Conservation (phyloP, 1,284 basidiomycete species). For the Nidula niveotomentosa region DNA sequence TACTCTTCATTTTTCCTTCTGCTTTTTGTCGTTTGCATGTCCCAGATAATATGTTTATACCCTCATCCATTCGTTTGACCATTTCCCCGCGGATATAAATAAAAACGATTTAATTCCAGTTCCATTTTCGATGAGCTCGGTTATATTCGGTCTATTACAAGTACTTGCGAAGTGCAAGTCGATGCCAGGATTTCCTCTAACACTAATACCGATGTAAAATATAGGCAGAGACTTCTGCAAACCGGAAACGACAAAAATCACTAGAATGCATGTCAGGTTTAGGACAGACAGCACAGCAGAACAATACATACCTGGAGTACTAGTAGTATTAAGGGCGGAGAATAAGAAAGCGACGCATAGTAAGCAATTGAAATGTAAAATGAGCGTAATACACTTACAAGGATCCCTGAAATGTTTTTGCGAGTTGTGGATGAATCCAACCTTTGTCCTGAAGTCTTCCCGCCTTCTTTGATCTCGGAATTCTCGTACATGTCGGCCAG, state of each 20-base stretch:
- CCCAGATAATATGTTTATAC: conserved; percentile 13
- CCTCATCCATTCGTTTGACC: not conserved
- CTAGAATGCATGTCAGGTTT: too few relatives aligned
- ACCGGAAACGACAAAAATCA: too few relatives aligned
- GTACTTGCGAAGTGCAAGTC: too few relatives aligned
- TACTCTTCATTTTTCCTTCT: conserved; percentile 7
- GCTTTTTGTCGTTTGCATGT: conserved; percentile 2
- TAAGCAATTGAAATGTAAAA: not conserved
- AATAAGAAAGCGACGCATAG: not conserved
- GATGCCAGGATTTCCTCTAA: too few relatives aligned
- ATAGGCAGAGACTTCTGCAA: too few relatives aligned
- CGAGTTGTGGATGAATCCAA: conserved; percentile 77
- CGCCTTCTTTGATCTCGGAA: conserved; percentile 80
- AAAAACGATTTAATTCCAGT: too few relatives aligned
- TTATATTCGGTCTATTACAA: too few relatives aligned
- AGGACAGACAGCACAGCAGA: too few relatives aligned
- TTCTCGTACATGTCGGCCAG: conserved; percentile 84
- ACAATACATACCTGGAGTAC: conserved; percentile 14
- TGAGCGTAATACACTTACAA: conserved; percentile 28
- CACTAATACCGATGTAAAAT: too few relatives aligned
- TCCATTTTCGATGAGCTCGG: too few relatives aligned
- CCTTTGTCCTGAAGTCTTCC: conserved; percentile 85
- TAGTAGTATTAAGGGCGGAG: conserved; percentile 1
- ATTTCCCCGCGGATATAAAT: too few relatives aligned
- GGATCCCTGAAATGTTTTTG: conserved; percentile 88